Conservation (phyloP, 805 yeast species). For the Spathaspora girioi region DNA sequence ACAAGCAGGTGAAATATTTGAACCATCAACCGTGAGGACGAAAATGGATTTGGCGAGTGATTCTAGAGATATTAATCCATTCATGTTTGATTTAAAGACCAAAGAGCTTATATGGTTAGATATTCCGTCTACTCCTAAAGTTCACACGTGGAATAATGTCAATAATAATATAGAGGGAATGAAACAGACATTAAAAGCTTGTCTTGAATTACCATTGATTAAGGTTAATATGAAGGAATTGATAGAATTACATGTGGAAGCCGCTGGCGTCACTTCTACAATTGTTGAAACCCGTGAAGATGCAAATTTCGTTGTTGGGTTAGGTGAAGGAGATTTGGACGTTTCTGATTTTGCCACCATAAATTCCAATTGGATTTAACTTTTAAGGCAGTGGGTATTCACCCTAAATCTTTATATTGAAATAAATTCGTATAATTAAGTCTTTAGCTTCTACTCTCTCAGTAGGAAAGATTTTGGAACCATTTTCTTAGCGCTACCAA, state of each 20-base stretch:
- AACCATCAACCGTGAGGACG: slow-evolving; percentile 6
- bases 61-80: background rate
- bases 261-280: slow-evolving; percentile 2
- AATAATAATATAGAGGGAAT: background rate
- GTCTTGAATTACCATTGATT: slow-evolving; percentile 1
- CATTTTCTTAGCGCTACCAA: no score
- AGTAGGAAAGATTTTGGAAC: no score
- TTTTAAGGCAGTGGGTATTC: no score
- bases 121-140: background rate
- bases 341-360: slow-evolving; percentile 9
- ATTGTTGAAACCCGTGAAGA: slow-evolving; percentile 3
- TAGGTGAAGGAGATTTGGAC: slow-evolving; percentile 9
- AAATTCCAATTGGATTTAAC: slow-evolving; percentile 7
- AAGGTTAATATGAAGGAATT: slow-evolving; percentile 7
- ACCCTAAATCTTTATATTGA: no score
- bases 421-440: no score
- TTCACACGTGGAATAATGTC: background rate
- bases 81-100: slow-evolving; percentile 7
- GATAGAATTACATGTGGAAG: slow-evolving; percentile 4
- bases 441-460: no score
- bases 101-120: slow-evolving; percentile 8
- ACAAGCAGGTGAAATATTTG: slow-evolving; percentile 7
- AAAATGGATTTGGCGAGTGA: slow-evolving; percentile 7
- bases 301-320: slow-evolving; percentile 8
- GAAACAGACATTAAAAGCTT: background rate